Evolutionary conservation across 129 eudicot species (phyloP), one percentile per base, ranked within the genome.

Genomic region (Mikania micrantha): DNA sequence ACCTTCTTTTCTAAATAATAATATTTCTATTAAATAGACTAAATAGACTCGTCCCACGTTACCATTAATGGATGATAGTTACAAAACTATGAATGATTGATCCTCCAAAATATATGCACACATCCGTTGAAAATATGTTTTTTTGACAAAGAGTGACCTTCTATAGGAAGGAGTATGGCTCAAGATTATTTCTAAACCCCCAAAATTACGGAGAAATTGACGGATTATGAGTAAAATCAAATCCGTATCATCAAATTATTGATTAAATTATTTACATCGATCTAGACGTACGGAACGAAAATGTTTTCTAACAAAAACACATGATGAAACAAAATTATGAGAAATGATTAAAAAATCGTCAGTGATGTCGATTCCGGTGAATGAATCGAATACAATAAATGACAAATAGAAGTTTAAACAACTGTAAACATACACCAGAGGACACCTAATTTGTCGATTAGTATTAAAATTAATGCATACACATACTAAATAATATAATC

Each of bases 291-390:
- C 75, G 80, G 80, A 76, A 49, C 35, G 17, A 67, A 44, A 58
- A 17, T 45, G 36, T 21, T 29, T 29, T 31, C 35, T 15, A 49
- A 58, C 16, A 40, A 67, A 60, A 68, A 60, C 75, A 76, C 47
- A 17, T 27, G 39, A 76, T 24, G 56, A 76, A 76, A 76, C 80
- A 68, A 68, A 60, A 76, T 76, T 52, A 76, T 68, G 65, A 60
- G 42, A 69, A 59, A 68, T 48, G 41, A 69, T 35, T 58, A 34
- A 7, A 50, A 16, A 74, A 41, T 54, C 44, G 4, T 9, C 13
- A 27, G 49, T 34, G 19, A 64, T 67, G 41, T 58, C 50, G 15
- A 58, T 58, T 67, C 74, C 27, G 62, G 62, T 42, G 74, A 67
- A 50, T 28, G 72, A 66, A 74, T 35, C 36, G 6, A 5, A 6